These are phyloP conservation scores for Cyphellophora europaea DNA, from an alignment of 2,329 filamentous ascomycete genomes.

Conservation along the genomic window DNA sequence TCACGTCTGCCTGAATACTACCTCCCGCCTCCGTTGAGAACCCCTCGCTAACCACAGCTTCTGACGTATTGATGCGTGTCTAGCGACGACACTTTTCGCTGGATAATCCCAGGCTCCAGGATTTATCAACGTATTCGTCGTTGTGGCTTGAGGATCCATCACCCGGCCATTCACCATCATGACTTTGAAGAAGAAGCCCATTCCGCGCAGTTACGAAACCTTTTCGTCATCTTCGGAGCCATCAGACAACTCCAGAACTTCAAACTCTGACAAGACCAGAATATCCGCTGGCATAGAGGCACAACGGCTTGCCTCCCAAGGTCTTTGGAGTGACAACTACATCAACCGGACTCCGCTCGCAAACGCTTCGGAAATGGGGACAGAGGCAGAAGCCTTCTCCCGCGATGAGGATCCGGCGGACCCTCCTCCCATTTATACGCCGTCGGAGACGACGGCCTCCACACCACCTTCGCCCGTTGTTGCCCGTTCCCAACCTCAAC, in stretches of 20 bases:
- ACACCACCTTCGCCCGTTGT: conserved; percentile 7
- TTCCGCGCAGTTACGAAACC: conserved; percentile 12
- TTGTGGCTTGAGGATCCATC: neutral
- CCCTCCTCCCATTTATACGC: conserved; percentile 15
- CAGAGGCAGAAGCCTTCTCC: too few species aligned
- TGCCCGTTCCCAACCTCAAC: conserved; percentile 7
- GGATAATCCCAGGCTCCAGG: neutral
- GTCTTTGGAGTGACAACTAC: conserved; percentile 14
- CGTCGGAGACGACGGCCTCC: conserved; percentile 8
- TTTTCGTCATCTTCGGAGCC: conserved; percentile 5
- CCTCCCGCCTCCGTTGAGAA: too few species aligned
- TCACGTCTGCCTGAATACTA: neutral
- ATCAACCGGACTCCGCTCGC: conserved; percentile 11
- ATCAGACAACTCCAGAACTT: too few species aligned
- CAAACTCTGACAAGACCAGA: neutral
- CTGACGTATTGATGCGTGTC: too few species aligned
- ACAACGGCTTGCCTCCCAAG: conserved; percentile 13
- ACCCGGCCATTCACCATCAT: conserved; percentile 7
- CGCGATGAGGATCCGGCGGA: conserved; percentile 11
- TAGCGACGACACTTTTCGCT: too few species aligned
- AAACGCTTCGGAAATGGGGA: too few species aligned
- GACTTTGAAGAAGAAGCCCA: conserved; percentile 13
- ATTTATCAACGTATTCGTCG: neutral
- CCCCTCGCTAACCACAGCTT: too few species aligned
- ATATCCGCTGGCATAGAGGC: conserved; percentile 13